Evolutionary conservation across 2,329 filamentous ascomycete species (phyloP).

Genomic region (Colletotrichum sp.): DNA sequence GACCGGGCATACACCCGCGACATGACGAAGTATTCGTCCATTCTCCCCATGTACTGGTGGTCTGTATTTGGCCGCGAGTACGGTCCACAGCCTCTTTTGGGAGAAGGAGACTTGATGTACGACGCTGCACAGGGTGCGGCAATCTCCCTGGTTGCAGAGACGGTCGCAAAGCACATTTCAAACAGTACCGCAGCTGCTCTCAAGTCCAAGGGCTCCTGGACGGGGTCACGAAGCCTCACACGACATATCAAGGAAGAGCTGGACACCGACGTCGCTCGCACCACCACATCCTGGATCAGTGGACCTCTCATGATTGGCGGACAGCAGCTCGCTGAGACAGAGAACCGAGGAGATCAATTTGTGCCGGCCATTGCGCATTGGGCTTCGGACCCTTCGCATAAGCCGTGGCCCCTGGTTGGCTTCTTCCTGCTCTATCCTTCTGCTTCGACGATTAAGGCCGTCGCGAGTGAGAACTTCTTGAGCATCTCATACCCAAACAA

Average conservation of each 20-base stretch:
- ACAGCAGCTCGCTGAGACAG: constrained; percentile 38
- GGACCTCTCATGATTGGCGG: constrained; percentile 48
- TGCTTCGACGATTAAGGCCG: constrained; percentile 45
- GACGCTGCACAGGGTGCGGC: constrained; percentile 45
- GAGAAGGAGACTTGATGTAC: constrained; percentile 44
- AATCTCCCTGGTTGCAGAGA: constrained; percentile 41
- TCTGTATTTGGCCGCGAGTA: constrained; percentile 43
- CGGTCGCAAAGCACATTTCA: constrained; percentile 32
- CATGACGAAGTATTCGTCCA: constrained; percentile 42
- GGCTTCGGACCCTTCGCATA: constrained; percentile 43
- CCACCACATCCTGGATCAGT: constrained; percentile 45
- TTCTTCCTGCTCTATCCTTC: constrained; percentile 47
- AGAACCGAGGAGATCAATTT: constrained; percentile 43
- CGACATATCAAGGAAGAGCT: constrained; percentile 41
- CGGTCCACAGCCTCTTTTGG: constrained; percentile 39
- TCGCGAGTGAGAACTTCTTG: constrained; percentile 37
- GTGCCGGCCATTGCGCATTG: constrained; percentile 52
- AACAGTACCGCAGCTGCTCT: constrained; percentile 30
- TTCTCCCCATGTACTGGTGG: constrained; percentile 48
- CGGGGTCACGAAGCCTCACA: constrained; percentile 37
- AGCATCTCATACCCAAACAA: constrained; percentile 43
- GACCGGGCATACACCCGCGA: constrained; percentile 44
- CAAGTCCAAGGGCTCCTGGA: constrained; percentile 35
- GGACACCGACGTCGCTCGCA: constrained; percentile 30
- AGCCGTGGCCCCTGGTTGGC: constrained; percentile 41